These are phyloP conservation scores for Fonsecaea monophora DNA, from an alignment of 2,329 filamentous ascomycete species.

Conservation along the genomic window DNA sequence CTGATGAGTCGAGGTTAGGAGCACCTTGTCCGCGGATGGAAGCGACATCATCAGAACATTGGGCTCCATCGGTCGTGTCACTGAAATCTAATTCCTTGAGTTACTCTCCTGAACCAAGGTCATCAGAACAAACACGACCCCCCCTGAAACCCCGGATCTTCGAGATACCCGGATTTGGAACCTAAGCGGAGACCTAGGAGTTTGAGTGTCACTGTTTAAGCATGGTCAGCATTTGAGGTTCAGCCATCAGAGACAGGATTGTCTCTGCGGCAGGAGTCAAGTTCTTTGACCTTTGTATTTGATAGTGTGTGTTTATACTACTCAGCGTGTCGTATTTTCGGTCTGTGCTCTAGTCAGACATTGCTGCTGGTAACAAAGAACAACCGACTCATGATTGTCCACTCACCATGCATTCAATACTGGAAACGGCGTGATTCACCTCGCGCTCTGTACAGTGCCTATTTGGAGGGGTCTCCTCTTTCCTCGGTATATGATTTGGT, in stretches of 20 bases:
- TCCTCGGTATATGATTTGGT: not conserved
- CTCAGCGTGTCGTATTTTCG: not conserved
- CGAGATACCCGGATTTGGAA: not conserved
- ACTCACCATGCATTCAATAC: not conserved
- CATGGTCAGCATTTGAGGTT: not conserved
- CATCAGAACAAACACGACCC: not conserved
- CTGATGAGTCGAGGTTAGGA: not conserved
- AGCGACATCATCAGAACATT: not conserved
- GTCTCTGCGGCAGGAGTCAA: not conserved
- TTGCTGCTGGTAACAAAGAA: not conserved
- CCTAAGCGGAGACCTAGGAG: not conserved
- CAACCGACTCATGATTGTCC: not conserved
- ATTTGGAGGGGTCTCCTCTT: not conserved
- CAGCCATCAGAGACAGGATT: not conserved
- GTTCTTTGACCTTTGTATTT: not conserved
- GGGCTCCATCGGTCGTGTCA: not conserved
- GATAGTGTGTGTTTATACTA: not conserved
- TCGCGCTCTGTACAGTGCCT: not conserved
- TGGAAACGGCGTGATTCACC: not conserved
- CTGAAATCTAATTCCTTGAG: not conserved
- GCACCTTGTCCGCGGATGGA: not conserved
- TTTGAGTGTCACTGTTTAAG: not conserved
- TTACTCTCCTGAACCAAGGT: not conserved
- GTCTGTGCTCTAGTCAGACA: not conserved
- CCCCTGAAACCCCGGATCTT: not conserved